phyloP scores from a whole-genome alignment of 306 rosid species.

The Cicer chorassanicum region DNA sequence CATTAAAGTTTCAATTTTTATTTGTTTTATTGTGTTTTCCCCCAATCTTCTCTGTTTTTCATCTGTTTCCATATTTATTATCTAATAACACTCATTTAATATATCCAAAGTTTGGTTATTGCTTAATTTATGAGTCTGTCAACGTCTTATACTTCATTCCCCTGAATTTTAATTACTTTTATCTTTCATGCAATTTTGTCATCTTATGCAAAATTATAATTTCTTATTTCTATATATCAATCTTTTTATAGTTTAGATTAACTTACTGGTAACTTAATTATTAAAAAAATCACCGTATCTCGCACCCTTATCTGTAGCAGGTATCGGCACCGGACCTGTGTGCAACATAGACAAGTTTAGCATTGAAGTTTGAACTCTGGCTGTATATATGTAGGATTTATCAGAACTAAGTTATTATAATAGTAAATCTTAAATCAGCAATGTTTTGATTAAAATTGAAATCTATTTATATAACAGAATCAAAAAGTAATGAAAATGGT shows the following conservation, averaged over 20 bases:
- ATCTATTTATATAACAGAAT: not conserved
- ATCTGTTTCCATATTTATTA: not conserved
- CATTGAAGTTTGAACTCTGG: slow-evolving; percentile 2
- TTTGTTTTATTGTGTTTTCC: slow-evolving; percentile 11
- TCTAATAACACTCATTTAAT: not conserved
- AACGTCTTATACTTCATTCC: slow-evolving; percentile 3
- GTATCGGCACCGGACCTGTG: not conserved
- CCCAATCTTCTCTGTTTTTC: not conserved
- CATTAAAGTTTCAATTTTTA: slow-evolving; percentile 23
- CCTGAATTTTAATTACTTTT: not conserved
- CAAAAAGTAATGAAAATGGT: not conserved
- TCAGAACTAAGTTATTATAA: not conserved
- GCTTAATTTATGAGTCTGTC: not conserved
- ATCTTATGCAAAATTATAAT: not conserved
- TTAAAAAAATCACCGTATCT: not conserved
- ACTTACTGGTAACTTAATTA: not conserved
- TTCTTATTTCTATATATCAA: not conserved
- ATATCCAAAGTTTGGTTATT: not conserved
- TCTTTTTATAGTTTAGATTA: not conserved
- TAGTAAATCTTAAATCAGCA: not conserved
- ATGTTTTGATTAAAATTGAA: slow-evolving; percentile 16
- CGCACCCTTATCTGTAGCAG: not conserved
- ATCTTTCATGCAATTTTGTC: not conserved
- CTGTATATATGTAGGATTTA: not conserved
- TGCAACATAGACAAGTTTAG: slow-evolving; percentile 18